Evolutionary conservation across 2,329 filamentous ascomycete genomes (phyloP), one percentile per base, ranked within the genome.

Genomic region (Aspergillus novofumigatus): DNA sequence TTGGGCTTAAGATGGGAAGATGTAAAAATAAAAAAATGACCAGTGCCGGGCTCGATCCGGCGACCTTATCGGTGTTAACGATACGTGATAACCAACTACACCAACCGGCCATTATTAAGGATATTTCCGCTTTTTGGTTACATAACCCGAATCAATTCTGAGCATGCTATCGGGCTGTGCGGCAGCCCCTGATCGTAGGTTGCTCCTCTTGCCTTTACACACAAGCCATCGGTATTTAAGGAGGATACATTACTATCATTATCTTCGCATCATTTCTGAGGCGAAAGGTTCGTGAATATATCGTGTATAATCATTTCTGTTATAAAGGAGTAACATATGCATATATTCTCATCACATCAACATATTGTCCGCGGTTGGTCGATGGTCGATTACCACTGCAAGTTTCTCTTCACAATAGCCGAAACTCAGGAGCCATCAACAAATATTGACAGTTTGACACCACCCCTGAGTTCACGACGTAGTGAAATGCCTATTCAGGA

Each of bases 1-100:
- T 26, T 26, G 25, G 7, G 1, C 1, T 28, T 9, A 9, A 28
- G 26, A 9, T 28, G 26, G 9, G 9, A 28, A 9, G 26, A 28
- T 7, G 8, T 2, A 28, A 28, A 25, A 25, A 45, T 3, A 21
- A 45, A 5, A 14, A 45, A 45, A 25, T 45, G 42, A 45, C 42
- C 42, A 45, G 42, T 45, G 21, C 42, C 21, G 65, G 67, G 63
- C 55, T 69, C 60, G 67, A 68, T 67, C 67, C 67, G 58, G 65
- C 62, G 67, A 70, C 67, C 67, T 69, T 68, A 63, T 68, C 66
- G 63, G 68, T 72, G 69, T 72, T 69, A 72, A 70, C 65, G 68
- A 70, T 67, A 70, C 66, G 69, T 70, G 69, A 68, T 45, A 25
- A 45, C 42, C 42, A 45, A 25, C 42, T 45, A 52, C 32, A 55